Conservation (phyloP, 352 stramenopile genomes). For the Phytopythium oedochilum region DNA sequence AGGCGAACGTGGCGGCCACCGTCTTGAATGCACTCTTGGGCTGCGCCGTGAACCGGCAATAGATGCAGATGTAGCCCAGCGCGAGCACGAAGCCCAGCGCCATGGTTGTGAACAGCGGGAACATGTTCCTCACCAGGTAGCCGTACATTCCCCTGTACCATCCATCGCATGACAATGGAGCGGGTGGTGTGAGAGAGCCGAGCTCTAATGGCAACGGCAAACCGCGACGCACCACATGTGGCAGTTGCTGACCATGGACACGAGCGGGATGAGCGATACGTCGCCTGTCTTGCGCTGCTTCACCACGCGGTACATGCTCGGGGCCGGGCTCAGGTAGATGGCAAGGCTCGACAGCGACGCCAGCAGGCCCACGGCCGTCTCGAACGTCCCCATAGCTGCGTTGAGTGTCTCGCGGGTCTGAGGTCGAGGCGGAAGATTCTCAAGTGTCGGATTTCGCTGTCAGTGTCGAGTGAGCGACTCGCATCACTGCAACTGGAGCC, state of each 20-base stretch:
- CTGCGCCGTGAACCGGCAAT: slow-evolving; percentile 25
- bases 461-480: no score
- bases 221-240: slow-evolving; percentile 13
- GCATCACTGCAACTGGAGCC: no score
- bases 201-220: no score
- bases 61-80: slow-evolving; percentile 25
- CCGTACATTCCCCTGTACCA: not conserved
- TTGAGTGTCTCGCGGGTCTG: not conserved
- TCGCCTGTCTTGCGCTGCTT: slow-evolving; percentile 11
- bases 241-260: slow-evolving; percentile 15
- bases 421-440: not conserved
- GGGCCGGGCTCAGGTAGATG: slow-evolving; percentile 17
- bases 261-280: slow-evolving; percentile 15
- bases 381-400: not conserved
- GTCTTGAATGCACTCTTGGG: slow-evolving; percentile 19
- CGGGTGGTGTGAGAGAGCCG: not conserved
- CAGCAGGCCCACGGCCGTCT: slow-evolving; percentile 7
- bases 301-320: slow-evolving; percentile 12
- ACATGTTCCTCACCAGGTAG: slow-evolving; percentile 18
- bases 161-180: no score
- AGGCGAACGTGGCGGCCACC: slow-evolving; percentile 16
- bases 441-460: not conserved
- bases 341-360: slow-evolving; percentile 11
- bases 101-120: slow-evolving; percentile 28
- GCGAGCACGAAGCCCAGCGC: slow-evolving; percentile 22